A percentile compares a stretch with the other conserved stretches of the same genome.
These are phyloP conservation scores for Ustilago xerochloae DNA, from an alignment of 1,284 basidiomycete genomes.

Conservation along the genomic window DNA sequence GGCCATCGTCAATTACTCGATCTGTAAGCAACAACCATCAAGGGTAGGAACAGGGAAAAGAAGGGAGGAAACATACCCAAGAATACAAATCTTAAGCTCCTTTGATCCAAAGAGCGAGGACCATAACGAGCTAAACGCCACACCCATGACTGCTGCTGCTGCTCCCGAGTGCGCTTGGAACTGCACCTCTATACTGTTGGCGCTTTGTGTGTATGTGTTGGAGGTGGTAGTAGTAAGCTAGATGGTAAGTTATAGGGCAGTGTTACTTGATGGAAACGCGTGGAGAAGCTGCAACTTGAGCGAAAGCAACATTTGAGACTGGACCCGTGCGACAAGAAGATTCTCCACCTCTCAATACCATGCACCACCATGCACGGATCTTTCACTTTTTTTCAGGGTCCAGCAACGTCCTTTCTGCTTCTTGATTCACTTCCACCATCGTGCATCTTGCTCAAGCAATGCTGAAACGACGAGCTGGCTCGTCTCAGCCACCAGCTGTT, in stretches of 20 bases:
- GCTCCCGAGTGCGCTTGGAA: no score
- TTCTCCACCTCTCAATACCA: constrained; percentile 13
- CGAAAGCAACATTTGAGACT: no score
- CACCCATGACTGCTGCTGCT: constrained; percentile 51
- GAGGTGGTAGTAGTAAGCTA: not conserved
- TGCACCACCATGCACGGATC: constrained; percentile 3
- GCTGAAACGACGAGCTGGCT: constrained; percentile 6
- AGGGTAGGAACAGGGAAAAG: not conserved
- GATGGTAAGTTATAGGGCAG: not conserved
- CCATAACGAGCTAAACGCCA: constrained; percentile 69
- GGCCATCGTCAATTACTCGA: no score
- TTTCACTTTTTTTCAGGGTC: constrained; percentile 20
- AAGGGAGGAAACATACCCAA: constrained; percentile 47
- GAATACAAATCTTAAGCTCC: constrained; percentile 70
- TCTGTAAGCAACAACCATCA: no score
- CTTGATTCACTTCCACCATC: not conserved
- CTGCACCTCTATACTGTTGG: no score
- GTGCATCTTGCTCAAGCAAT: constrained; percentile 5
- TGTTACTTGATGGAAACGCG: not conserved
- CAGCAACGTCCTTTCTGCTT: not conserved
- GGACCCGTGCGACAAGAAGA: constrained; percentile 24
- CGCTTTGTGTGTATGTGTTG: not conserved
- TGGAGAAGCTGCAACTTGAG: constrained; percentile 1
- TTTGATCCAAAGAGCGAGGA: constrained; percentile 70
- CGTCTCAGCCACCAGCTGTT: constrained; percentile 8